Conservation (phyloP, 345 rosid genomes). For the Schrenkiella parvula region DNA sequence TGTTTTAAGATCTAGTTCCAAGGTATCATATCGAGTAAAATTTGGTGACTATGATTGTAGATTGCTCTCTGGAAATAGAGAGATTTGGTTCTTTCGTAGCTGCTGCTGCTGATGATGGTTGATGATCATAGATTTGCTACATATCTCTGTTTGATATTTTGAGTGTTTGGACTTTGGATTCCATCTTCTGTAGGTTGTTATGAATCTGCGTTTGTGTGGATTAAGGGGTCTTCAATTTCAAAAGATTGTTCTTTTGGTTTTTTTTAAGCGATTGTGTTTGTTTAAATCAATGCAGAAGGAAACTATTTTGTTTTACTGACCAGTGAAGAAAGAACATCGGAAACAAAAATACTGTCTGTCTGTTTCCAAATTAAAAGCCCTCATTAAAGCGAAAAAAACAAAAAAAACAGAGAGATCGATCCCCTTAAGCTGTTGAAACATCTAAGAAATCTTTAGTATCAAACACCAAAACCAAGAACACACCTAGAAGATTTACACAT, state of each 20-base stretch:
- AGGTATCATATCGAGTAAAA: not conserved
- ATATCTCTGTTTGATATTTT: not conserved
- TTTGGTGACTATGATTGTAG: not conserved
- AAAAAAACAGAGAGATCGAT: not conserved
- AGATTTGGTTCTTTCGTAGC: not conserved
- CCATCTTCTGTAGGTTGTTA: not conserved
- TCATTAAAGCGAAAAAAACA: not conserved
- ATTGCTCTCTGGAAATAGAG: not conserved
- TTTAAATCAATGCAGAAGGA: not conserved
- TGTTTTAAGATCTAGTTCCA: not conserved
- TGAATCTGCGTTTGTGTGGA: not conserved
- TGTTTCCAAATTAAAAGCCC: not conserved
- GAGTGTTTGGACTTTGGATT: not conserved
- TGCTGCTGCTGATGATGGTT: not conserved
- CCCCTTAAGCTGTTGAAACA: not conserved
- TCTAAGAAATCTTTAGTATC: not conserved
- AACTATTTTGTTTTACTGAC: not conserved
- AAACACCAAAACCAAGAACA: constrained; percentile 1
- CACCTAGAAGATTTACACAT: constrained; percentile 26
- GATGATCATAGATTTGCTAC: not conserved
- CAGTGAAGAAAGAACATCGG: not conserved
- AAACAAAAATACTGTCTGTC: not conserved
- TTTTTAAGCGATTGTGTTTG: not conserved
- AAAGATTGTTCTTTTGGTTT: not conserved
- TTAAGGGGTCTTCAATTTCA: not conserved